These are phyloP conservation scores for Pachysandra terminalis DNA, from an alignment of 164 flowering plant species.

Conservation along the genomic window DNA sequence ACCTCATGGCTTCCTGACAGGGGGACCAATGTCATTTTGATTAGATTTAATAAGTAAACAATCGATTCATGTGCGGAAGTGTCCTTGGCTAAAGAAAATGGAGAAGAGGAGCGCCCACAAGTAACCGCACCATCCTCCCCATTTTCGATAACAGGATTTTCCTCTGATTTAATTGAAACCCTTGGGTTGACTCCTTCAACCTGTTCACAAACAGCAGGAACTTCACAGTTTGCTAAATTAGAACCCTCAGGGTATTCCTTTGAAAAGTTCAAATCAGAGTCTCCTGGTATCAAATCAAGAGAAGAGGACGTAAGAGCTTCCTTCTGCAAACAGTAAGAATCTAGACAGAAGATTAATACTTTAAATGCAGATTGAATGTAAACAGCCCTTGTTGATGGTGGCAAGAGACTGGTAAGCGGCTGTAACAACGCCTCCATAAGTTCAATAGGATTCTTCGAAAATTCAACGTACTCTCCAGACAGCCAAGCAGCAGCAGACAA, in stretches of 20 bases:
- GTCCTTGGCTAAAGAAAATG: constrained; percentile 18
- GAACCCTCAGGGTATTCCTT: constrained; percentile 19
- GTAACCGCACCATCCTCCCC: constrained; percentile 10
- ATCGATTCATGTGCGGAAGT: constrained; percentile 44
- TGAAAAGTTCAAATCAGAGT: constrained; percentile 17
- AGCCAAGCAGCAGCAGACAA: constrained; percentile 94
- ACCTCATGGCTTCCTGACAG: constrained; percentile 58
- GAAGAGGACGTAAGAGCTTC: constrained; percentile 24
- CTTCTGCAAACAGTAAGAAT: constrained; percentile 34
- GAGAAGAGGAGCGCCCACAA: constrained; percentile 21
- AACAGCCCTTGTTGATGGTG: constrained; percentile 65
- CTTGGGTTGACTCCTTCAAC: constrained; percentile 32
- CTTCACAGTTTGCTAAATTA: constrained; percentile 18
- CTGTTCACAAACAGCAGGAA: constrained; percentile 20
- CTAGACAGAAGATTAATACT: constrained; percentile 54
- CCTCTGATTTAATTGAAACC: constrained; percentile 16
- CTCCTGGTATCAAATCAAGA: constrained; percentile 20
- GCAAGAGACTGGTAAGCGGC: constrained; percentile 82
- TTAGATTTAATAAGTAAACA: constrained; percentile 38
- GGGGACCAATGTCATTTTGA: constrained; percentile 59
- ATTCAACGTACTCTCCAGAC: constrained; percentile 82
- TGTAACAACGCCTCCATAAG: constrained; percentile 81
- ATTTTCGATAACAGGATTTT: constrained; percentile 20
- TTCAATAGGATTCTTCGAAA: constrained; percentile 68
- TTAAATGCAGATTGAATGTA: constrained; percentile 83